Evolutionary conservation across 208 protist species (phyloP), one percentile per base, ranked within the genome.

Genomic region (Tritrichomonas foetus): DNA sequence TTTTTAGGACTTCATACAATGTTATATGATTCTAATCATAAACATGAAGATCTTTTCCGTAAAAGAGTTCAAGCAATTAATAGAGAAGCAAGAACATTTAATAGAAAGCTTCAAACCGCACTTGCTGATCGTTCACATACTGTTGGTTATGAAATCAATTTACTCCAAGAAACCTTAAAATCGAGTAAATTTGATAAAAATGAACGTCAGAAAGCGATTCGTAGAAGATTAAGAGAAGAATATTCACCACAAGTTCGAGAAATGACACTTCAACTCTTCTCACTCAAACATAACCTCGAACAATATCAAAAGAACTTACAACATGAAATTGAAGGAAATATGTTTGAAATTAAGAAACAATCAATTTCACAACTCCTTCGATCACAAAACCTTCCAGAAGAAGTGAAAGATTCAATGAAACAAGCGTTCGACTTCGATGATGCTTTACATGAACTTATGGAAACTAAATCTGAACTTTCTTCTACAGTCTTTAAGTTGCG

Each of bases 271-370:
- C 78, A 89, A 50, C 47, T 89, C 16, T 89, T 89, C 47, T 89
- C 78, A 57, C 57, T 89, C 27, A 89, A 89, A 36, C 78, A 89
- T 9, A 89, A 89, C 39, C 22, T 89, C 0, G 78, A 89, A 30
- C 41, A 89, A 27, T 89, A 89, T 47, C 41, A 89, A 30, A 89
- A 89, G 47, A 89, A 57, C 30, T 89, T 89, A n/a, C 78, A 57
- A 50, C 78, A 89, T 39, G 78, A 89, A 89, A 89, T 89, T 16
- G 78, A 89, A 89, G 47, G 78, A 1, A 89, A 89, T 27, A 89
- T 89, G 78, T 89, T 89, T 33, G 78, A 89, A 57, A 89, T 89
- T 13, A 89, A 89, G 47, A 89, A 89, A 30, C 78, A 89, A 30
- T 89, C 78, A 89, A 89, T 89, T 3, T 57, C 47, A 16, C 78